Evolutionary conservation across 148 eudicot genomes (phyloP).

Genomic region (Persicaria maculosa): DNA sequence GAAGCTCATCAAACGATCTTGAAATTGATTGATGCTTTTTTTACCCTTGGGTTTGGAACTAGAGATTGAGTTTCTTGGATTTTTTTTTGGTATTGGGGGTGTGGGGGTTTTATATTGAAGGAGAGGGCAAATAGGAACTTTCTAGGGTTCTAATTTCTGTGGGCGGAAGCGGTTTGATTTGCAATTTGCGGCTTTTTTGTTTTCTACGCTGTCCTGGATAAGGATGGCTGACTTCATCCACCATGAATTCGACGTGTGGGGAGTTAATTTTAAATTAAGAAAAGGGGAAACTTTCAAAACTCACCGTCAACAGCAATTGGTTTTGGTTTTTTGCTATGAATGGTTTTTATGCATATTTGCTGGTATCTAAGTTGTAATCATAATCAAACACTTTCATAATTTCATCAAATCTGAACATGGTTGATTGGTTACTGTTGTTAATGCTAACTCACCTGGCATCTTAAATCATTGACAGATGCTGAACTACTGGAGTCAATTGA

Average conservation of each 20-base stretch:
- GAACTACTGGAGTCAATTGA: no score
- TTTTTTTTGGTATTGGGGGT: background rate
- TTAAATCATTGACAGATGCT: no score
- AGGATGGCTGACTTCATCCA: background rate
- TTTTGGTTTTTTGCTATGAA: no score
- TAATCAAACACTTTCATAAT: no score
- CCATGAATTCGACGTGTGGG: background rate
- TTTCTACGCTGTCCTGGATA: background rate
- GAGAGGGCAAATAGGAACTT: background rate
- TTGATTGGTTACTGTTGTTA: no score
- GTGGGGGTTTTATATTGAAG: background rate
- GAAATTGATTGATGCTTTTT: background rate
- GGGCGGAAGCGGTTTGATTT: background rate
- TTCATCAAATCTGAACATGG: no score
- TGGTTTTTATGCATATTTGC: no score
- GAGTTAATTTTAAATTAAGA: no score
- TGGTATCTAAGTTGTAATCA: no score
- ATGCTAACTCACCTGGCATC: no score
- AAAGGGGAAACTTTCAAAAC: background rate
- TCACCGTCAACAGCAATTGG: no score
- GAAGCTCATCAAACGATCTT: conserved; percentile 3
- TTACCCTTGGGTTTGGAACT: background rate
- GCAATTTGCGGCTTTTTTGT: background rate
- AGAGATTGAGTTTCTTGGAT: background rate
- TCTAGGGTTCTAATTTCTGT: background rate